Base-by-base conservation (phyloP, 2,329 filamentous ascomycete genomes). In the Colletotrichum sp. region DNA sequence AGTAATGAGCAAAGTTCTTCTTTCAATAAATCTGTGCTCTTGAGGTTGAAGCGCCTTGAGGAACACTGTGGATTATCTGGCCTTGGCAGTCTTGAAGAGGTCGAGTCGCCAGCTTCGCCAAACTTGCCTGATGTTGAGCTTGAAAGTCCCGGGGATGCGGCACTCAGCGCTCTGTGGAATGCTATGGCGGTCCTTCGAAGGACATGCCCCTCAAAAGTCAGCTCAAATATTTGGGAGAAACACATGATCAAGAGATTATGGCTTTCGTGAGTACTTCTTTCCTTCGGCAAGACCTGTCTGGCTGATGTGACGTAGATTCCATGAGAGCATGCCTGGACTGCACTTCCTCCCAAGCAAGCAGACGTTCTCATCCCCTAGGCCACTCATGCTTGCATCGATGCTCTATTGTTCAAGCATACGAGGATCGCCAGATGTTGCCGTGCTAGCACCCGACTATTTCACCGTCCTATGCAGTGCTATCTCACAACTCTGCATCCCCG, bases 311-410 rank as follows among this genome's bases (percentile, higher is more conserved):
- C 26, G 8, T 60, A 87, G 85, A 6, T 88, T 88, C 66, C 84
- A 88, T 72, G 84, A 86, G 36, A 85, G 83, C 39, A 87, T 87
- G 83, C 86, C 85, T 0, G 85, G 85, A 1, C 78, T 88, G 5
- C 87, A 88, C 75, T 88, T 88, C 66, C 81, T 88, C 13, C 86
- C 87, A 0, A 83, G 82, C 24, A 87, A 85, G 36, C 84, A 86
- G 77, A 85, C 81, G 0, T 88, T 87, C 34, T 87, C 86, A 0
- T 82, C 83, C 1, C 87, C 87, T 0, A 83, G 82, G 16, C 87
- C 87, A 2, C 80, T 88, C 2, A 81, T 88, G 12, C 79, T 88
- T 8, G 86, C 86, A 5, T 83, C 87, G 0, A 87, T 88, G 70
- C 81, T 88, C 1, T 88, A 88, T 79, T 87, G 81, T 80, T 87